A percentile compares a stretch with the other conserved stretches of the same genome.
Evolutionary conservation across 179 eudicot genomes (phyloP).

Genomic region (Actinidia arguta): DNA sequence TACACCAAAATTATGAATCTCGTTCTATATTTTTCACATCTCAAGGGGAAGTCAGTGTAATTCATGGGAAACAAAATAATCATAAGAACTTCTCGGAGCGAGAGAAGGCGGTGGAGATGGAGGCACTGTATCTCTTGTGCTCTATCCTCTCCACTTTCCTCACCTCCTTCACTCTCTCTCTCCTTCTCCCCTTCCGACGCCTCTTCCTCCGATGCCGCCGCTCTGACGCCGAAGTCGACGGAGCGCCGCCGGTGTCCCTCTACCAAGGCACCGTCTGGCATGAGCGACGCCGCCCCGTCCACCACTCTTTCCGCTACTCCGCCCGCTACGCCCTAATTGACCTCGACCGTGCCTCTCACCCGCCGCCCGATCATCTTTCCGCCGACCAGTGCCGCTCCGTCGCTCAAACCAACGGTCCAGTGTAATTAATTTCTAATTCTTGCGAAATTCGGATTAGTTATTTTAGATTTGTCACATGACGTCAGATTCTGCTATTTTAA

Average conservation of each 20-base stretch:
- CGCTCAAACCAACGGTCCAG: conserved; percentile 68
- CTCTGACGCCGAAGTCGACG: conserved; percentile 11
- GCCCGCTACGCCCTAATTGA: conserved; percentile 82
- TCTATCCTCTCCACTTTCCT: conserved; percentile 52
- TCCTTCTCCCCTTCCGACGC: conserved; percentile 41
- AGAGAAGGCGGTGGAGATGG: conserved; percentile 40
- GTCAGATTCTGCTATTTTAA: no score
- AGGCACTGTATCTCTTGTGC: conserved; percentile 58
- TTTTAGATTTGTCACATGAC: no score
- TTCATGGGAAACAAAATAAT: no score
- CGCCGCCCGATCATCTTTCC: conserved; percentile 59
- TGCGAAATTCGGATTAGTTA: no score
- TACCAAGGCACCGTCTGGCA: conserved; percentile 91
- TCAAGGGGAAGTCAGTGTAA: no score
- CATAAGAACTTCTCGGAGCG: no score
- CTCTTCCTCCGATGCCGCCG: conserved; percentile 24
- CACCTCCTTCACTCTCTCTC: conserved; percentile 50
- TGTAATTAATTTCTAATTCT: conserved; percentile 43
- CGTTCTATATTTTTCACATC: no score
- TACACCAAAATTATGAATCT: no score
- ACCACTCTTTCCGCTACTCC: conserved; percentile 72
- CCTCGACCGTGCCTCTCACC: conserved; percentile 52
- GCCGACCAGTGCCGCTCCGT: conserved; percentile 48
- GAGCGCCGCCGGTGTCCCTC: conserved; percentile 36
- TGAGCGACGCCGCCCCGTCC: conserved; percentile 87